Base-by-base conservation (phyloP, 768 basidiomycete genomes). In the Dendrothele bispora region DNA sequence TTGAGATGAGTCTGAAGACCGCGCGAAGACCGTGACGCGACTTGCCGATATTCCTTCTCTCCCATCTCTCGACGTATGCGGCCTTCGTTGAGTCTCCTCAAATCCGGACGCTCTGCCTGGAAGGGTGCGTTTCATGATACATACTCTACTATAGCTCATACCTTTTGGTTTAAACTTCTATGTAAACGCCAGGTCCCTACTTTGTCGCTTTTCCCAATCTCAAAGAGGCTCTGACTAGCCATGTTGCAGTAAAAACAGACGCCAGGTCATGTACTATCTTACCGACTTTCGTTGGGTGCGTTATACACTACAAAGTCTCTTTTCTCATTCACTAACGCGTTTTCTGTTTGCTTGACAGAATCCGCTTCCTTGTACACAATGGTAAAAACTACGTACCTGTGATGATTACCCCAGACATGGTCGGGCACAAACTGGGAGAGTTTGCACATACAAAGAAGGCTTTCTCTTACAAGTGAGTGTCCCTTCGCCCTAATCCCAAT, bases 401-500 rank as follows among this genome's bases (percentile, higher is more conserved):
- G 32, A 68, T 77, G 36, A 77, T 99, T 54, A 93, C 90, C 3
- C 91, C 95, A 63, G 95, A 98, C 65, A 98, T 98, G 95, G 92
- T 99, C 2, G 95, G 95, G 0, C 95, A 99, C 65, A 99, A 99
- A 66, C 68, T 98, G 43, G 95, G 95, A 44, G 94, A 98, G 74
- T 98, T 98, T 66, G 73, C 92, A 32, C 81, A 85, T 55, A 98
- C 95, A 28, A 85, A 87, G 71, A 94, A 92, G 67, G 80, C 80
- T 46, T 95, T 94, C 65, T 79, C 74, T 26, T 93, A 84, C 72
- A 88, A 82, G 93, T 93, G 62, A 62, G 90, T 83, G 15, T 32
- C 7, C 3, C 17, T 15, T 8, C 14, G 8, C 6, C 26, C 15
- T 46, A 3, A 17, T 15, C 20, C 27, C 15, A 7, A 25, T 21